Conservation (phyloP, 176 grass and related monocot genomes). For the Phragmites australis region DNA sequence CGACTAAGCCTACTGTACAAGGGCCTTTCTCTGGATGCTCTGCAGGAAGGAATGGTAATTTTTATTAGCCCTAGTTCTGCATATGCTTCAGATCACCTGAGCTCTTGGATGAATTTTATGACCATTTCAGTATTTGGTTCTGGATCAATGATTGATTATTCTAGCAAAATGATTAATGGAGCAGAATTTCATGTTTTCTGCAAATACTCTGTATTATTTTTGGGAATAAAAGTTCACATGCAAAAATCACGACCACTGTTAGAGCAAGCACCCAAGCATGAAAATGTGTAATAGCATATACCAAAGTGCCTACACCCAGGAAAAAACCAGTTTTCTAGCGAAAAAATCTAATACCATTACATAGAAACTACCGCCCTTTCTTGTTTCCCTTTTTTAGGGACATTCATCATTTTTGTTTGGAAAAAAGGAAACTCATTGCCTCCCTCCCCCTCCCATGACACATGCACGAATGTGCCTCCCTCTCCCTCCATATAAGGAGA, state of each 20-base stretch:
- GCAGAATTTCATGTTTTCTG: not conserved
- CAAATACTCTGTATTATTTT: too few relatives aligned
- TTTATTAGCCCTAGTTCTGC: not conserved
- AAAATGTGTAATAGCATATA: too few relatives aligned
- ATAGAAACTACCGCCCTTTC: too few relatives aligned
- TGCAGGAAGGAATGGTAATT: conserved; percentile 95
- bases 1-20: conserved; percentile 79
- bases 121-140: not conserved
- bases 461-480: too few relatives aligned
- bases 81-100: conserved; percentile 12
- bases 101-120: conserved; percentile 2
- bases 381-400: not conserved
- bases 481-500: too few relatives aligned
- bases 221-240: not conserved
- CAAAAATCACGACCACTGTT: too few relatives aligned
- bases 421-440: too few relatives aligned
- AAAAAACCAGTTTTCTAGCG: not conserved
- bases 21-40: conserved; percentile 80
- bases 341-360: not conserved
- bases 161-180: not conserved
- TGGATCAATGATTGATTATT: not conserved
- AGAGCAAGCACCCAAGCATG: too few relatives aligned
- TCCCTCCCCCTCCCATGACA: too few relatives aligned
- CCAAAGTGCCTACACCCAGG: not conserved
- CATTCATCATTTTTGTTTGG: not conserved